Evolutionary conservation across 1,139 yeast species (phyloP).

Genomic region (Candida frijolesensis): DNA sequence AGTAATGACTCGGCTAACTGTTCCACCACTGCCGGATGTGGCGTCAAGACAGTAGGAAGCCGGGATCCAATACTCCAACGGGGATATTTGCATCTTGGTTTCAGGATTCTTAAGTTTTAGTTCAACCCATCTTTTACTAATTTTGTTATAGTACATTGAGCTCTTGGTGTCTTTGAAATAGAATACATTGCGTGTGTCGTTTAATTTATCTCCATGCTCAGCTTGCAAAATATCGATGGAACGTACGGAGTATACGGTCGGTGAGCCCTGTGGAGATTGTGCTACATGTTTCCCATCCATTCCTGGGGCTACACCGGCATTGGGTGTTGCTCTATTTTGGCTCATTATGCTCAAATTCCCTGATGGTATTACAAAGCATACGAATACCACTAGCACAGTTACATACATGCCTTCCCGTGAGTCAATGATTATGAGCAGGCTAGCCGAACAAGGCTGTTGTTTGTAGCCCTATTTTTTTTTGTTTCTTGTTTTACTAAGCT

Average conservation of each 20-base stretch:
- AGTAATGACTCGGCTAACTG: conserved; percentile 9
- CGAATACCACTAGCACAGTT: not conserved
- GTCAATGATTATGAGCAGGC: no score
- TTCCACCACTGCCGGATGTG: conserved; percentile 15
- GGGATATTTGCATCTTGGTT: not conserved
- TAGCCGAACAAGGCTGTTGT: no score
- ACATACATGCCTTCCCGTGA: not conserved
- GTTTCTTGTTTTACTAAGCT: no score
- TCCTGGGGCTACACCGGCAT: not conserved
- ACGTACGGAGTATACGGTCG: conserved; percentile 10
- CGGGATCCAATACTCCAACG: conserved; percentile 15
- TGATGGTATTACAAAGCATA: not conserved
- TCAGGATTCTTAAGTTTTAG: conserved; percentile 5
- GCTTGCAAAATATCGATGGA: conserved; percentile 11
- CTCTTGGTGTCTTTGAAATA: conserved; percentile 14
- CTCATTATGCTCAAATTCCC: no score
- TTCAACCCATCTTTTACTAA: conserved; percentile 11
- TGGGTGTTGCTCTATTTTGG: no score
- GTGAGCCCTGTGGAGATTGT: not conserved
- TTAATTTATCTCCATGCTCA: conserved; percentile 12
- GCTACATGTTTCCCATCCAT: not conserved
- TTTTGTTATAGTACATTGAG: conserved; percentile 12
- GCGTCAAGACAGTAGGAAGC: conserved; percentile 16
- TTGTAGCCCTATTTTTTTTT: no score
- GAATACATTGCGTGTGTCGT: conserved; percentile 11